These are phyloP conservation scores for Xylariaceae sp. DNA, from an alignment of 2,329 filamentous ascomycete genomes.

Conservation along the genomic window DNA sequence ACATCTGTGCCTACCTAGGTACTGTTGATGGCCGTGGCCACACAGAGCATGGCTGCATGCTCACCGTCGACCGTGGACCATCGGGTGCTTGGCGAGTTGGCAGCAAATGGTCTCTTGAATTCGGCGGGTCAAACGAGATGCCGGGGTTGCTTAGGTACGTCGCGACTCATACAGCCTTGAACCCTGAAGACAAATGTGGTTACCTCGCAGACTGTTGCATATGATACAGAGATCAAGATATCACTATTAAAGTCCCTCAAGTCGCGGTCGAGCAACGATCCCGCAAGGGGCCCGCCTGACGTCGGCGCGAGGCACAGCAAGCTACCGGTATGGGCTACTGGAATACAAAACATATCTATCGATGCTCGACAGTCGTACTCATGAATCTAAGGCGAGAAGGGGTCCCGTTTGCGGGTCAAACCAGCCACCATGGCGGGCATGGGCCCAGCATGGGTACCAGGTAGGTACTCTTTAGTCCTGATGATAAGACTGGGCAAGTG, in stretches of 20 bases:
- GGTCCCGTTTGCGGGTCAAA: too few species aligned
- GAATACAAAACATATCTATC: background rate
- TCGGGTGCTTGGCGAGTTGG: background rate
- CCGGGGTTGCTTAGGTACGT: background rate
- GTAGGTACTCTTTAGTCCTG: too few species aligned
- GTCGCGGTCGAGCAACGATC: background rate
- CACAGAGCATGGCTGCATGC: too few species aligned
- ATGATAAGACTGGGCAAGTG: too few species aligned
- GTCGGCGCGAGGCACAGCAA: background rate
- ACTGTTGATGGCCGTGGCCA: too few species aligned
- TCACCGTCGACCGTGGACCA: background rate
- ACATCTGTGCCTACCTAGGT: too few species aligned
- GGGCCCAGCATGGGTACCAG: too few species aligned
- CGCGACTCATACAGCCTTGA: background rate
- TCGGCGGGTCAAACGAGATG: background rate
- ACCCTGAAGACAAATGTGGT: conserved; percentile 1
- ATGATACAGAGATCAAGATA: background rate
- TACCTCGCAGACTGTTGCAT: conserved; percentile 15
- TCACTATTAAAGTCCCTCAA: conserved; percentile 5
- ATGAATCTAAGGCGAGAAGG: background rate
- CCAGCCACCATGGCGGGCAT: too few species aligned
- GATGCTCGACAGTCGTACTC: background rate
- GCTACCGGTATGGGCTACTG: background rate
- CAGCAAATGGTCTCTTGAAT: background rate
- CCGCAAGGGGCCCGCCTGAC: background rate